Evolutionary conservation across 306 rosid genomes (phyloP), one percentile per base, ranked within the genome.

Genomic region (Psophocarpus tetragonolobus): DNA sequence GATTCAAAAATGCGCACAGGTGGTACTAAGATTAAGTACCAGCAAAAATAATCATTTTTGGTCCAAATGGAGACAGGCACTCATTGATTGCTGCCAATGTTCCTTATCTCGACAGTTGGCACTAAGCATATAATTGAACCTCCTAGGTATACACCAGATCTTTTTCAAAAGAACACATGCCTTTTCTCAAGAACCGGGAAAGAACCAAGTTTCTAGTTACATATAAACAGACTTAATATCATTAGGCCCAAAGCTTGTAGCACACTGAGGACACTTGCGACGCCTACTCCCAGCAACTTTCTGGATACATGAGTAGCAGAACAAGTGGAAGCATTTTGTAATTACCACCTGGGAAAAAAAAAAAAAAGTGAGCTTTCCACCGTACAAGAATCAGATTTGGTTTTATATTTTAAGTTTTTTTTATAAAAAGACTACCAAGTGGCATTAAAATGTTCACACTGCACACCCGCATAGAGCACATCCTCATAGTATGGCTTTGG

Each of bases 251-350:
- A 96, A 96, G 83, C 91, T 86, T 44, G 93, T 78, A 30, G 86
- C 56, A 85, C 99, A 96, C 48, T 73, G 85, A 14, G 99, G 99
- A 78, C 99, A 96, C 81, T 93, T 96, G 75, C 98, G 97, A 60
- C 91, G 96, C 44, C 92, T 91, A 86, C 87, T 87, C 83, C 87
- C 97, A 50, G 85, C 66, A 69, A 88, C 91, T 76, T 89, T 87
- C 81, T 88, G 91, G 63, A 96, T 88, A 50, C 99, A 96, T 15
- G 90, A 82, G 78, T 86, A 83, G 90, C 99, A 96, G 86, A 93
- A 91, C 90, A 96, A 87, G 91, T 96, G 99, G 84, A 88, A 96
- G 93, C 99, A 96, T 87, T 96, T 96, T 74, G 97, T 96, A 85
- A 96, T 92, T 58, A 93, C 99, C 84, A 91, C 99, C 99, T 94